A percentile compares a stretch with the other conserved stretches of the same genome.
These are phyloP conservation scores for Podila horticola DNA, from an alignment of 192 early-diverging fungal genomes.

Conservation along the genomic window DNA sequence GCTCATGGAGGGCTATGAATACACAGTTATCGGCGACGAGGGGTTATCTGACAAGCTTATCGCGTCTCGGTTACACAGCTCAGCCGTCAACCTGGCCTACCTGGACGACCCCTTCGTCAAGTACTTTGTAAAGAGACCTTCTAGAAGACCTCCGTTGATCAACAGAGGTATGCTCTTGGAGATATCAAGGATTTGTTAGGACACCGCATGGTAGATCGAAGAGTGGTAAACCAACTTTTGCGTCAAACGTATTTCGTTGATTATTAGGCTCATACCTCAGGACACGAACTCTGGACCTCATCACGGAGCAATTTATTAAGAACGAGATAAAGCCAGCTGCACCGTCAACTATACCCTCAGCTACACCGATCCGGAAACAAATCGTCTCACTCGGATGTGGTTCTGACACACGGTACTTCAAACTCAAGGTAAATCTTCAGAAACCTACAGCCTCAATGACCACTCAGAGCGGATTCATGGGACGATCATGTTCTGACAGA, in stretches of 20 bases:
- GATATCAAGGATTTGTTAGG: too few relatives aligned
- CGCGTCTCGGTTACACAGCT: slow-evolving; percentile 53
- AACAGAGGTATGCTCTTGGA: slow-evolving; percentile 76
- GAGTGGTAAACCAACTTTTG: neutral
- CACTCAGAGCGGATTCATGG: neutral
- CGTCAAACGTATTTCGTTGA: neutral
- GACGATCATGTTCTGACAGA: too few relatives aligned
- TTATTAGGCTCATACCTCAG: slow-evolving; percentile 80
- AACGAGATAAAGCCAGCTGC: neutral
- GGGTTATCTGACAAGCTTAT: neutral
- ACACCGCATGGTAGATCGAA: neutral
- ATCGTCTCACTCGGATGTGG: slow-evolving; percentile 92
- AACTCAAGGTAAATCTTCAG: slow-evolving; percentile 63
- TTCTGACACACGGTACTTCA: slow-evolving; percentile 92
- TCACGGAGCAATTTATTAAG: slow-evolving; percentile 73
- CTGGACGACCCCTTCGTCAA: slow-evolving; percentile 84
- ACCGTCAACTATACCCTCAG: neutral
- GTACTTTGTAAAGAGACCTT: slow-evolving; percentile 80
- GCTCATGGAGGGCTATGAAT: neutral
- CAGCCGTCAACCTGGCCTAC: slow-evolving; percentile 86
- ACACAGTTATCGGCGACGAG: too few relatives aligned
- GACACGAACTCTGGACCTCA: slow-evolving; percentile 69
- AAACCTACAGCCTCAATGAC: neutral
- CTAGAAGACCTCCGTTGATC: slow-evolving; percentile 87
- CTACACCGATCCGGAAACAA: slow-evolving; percentile 63